Percentiles rank a stretch among this genome's conserved stretches.
Evolutionary conservation across 2,329 filamentous ascomycete genomes (phyloP).

Genomic region (Neodidymelliopsis sp.): DNA sequence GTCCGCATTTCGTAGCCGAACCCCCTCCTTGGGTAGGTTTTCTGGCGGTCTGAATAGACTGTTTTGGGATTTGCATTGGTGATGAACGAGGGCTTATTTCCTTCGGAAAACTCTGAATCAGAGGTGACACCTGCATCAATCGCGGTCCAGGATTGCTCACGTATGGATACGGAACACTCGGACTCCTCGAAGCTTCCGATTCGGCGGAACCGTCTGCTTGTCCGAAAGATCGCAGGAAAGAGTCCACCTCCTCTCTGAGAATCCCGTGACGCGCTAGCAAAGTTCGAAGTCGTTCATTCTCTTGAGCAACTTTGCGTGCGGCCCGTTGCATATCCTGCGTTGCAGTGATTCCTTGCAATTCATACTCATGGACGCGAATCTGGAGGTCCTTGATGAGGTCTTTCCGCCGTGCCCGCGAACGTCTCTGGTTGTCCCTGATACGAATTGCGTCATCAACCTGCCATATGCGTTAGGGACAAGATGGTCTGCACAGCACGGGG

Average conservation of each 20-base stretch:
- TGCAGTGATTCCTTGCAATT: conserved; percentile 69
- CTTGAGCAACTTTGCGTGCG: conserved; percentile 70
- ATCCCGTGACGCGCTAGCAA: conserved; percentile 56
- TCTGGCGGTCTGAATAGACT: neutral
- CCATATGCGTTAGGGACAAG: conserved; percentile 2
- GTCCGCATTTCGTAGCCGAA: neutral
- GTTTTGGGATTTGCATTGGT: neutral
- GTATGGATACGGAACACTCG: neutral
- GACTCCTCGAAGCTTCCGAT: neutral
- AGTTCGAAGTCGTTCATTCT: conserved; percentile 68
- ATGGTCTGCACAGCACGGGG: neutral
- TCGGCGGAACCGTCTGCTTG: conserved; percentile 3
- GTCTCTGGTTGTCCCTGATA: conserved; percentile 77
- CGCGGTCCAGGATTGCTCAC: neutral
- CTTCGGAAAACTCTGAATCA: neutral
- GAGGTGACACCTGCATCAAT: neutral
- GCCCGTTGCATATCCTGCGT: conserved; percentile 73
- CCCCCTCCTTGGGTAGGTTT: neutral
- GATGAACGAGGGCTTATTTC: neutral
- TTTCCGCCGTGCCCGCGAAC: conserved; percentile 73
- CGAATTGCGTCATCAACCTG: conserved; percentile 48
- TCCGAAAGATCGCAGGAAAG: conserved; percentile 26
- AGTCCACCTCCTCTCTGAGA: conserved; percentile 27
- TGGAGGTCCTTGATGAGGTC: conserved; percentile 75
- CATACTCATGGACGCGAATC: conserved; percentile 66